phyloP scores from a whole-genome alignment of 2,329 filamentous ascomycete genomes.

The Monosporascus sp. region DNA sequence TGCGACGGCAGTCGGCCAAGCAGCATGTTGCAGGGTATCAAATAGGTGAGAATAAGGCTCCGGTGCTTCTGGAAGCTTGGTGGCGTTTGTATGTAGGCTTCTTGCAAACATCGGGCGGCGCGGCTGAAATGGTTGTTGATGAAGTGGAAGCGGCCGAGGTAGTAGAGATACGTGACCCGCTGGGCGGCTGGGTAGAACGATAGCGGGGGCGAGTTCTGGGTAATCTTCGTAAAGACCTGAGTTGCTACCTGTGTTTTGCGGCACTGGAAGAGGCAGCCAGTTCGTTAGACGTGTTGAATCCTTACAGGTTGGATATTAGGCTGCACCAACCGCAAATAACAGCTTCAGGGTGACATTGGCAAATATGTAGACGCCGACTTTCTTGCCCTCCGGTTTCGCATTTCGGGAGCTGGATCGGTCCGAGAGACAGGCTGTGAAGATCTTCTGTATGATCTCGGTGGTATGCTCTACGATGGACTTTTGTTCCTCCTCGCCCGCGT shows the following conservation, averaged over 20 bases:
- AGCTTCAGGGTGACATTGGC: conserved; percentile 87
- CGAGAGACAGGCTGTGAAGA: conserved; percentile 84
- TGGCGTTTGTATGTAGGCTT: conserved; percentile 69
- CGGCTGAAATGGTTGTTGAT: conserved; percentile 77
- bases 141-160: conserved; percentile 85
- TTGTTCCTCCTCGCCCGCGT: conserved; percentile 61
- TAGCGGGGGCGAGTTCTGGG: conserved; percentile 74
- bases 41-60: conserved; percentile 73
- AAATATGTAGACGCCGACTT: conserved; percentile 83
- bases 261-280: conserved; percentile 43
- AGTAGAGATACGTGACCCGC: conserved; percentile 89
- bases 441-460: conserved; percentile 82
- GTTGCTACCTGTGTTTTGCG: conserved; percentile 77
- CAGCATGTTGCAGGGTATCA: conserved; percentile 77
- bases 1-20: conserved; percentile 75
- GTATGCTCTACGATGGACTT: conserved; percentile 80
- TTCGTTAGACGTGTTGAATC: conserved; percentile 1
- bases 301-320: neutral
- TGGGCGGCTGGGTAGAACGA: conserved; percentile 78
- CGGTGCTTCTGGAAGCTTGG: conserved; percentile 64
- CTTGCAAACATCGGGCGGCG: conserved; percentile 68
- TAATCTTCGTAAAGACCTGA: conserved; percentile 86
- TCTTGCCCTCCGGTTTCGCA: conserved; percentile 73
- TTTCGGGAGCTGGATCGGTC: conserved; percentile 66
- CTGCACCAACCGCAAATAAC: conserved; percentile 63